Base-by-base conservation (phyloP, 169 alveolate genomes). In the Ichthyophthirius multifiliis region DNA sequence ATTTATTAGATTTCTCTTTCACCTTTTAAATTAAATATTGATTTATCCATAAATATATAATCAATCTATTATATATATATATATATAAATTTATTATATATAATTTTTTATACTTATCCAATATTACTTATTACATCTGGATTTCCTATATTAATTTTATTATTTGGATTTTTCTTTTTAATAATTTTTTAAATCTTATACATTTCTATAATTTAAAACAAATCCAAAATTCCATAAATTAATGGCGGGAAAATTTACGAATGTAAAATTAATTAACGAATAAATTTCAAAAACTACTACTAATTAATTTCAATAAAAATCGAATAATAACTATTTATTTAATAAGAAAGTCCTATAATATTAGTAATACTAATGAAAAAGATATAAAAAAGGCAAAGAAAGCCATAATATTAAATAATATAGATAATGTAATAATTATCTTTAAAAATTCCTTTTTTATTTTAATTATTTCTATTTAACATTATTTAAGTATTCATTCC, bases 401-500 rank as follows among this genome's bases (percentile, higher is more conserved):
- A n/a, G n/a, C n/a, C n/a, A n/a, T n/a, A n/a, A n/a, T n/a, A n/a
- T n/a, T n/a, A n/a, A n/a, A n/a, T n/a, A n/a, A n/a, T n/a, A n/a
- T n/a, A n/a, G n/a, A n/a, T n/a, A n/a, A n/a, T n/a, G n/a, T n/a
- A n/a, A n/a, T n/a, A n/a, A n/a, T n/a, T n/a, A n/a, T n/a, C n/a
- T n/a, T n/a, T n/a, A n/a, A n/a, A n/a, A n/a, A n/a, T n/a, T n/a
- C n/a, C n/a, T n/a, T n/a, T n/a, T n/a, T n/a, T n/a, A n/a, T n/a
- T n/a, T n/a, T n/a, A n/a, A 10, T 75, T 43, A 65, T 76, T 77
- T 30, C 75, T 74, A 71, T 89, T 85, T 75, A 73, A 37, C 91
- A 85, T 85, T 43, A 87, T 89, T 80, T 89, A 85, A 15, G 94
- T 89, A 30, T 89, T 87, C 90, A 83, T 87, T 34, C 94, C 94